Conservation (phyloP, 495 filamentous ascomycete genomes). For the Neurospora sp. region DNA sequence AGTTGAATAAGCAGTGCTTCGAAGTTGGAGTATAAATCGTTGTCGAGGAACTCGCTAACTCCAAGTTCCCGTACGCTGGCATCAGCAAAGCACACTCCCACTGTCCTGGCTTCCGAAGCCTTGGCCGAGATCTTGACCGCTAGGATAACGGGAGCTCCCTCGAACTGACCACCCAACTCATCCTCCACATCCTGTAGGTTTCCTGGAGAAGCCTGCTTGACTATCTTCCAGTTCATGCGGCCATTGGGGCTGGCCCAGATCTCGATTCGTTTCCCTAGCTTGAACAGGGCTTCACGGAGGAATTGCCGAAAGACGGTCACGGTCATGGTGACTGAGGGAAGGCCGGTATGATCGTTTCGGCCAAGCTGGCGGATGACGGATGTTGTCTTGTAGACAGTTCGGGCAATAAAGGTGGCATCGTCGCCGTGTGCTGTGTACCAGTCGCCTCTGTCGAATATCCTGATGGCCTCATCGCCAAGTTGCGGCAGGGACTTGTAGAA, state of each 20-base stretch:
- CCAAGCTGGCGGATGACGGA: slow-evolving; percentile 88
- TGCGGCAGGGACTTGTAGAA: slow-evolving; percentile 76
- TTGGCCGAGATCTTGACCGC: slow-evolving; percentile 87
- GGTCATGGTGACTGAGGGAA: slow-evolving; percentile 89
- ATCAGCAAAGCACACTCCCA: slow-evolving; percentile 97
- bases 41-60: slow-evolving; percentile 95
- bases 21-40: slow-evolving; percentile 96
- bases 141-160: slow-evolving; percentile 84
- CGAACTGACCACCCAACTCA: slow-evolving; percentile 79
- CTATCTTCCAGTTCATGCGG: slow-evolving; percentile 81
- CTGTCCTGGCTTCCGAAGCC: slow-evolving; percentile 71
- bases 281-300: slow-evolving; percentile 86
- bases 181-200: slow-evolving; percentile 98
- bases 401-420: slow-evolving; percentile 88
- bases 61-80: slow-evolving; percentile 92
- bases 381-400: slow-evolving; percentile 93
- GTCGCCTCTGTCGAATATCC: slow-evolving; percentile 89
- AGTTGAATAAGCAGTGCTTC: slow-evolving; percentile 94
- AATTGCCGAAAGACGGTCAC: slow-evolving; percentile 92
- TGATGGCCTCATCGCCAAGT: slow-evolving; percentile 61
- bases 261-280: slow-evolving; percentile 80
- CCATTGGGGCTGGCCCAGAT: slow-evolving; percentile 68
- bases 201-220: slow-evolving; percentile 86
- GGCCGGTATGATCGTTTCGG: slow-evolving; percentile 64
- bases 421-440: slow-evolving; percentile 91